phyloP scores from a whole-genome alignment of 257 asterid species.

The Solanum acaule region DNA sequence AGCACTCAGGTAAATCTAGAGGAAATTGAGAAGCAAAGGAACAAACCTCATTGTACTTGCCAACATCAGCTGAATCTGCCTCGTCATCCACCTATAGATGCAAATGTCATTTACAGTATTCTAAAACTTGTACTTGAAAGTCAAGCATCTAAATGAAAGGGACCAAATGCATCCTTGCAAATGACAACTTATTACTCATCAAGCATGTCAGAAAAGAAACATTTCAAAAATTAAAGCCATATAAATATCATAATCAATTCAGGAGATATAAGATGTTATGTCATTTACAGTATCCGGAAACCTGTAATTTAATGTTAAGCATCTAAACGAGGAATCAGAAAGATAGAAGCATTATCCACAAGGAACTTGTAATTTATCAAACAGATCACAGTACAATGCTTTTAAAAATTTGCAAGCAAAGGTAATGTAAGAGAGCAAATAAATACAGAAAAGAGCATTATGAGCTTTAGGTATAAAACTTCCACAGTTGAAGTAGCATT shows the following conservation, averaged over 20 bases:
- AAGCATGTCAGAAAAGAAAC: background rate
- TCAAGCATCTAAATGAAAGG: background rate
- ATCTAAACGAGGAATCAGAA: background rate
- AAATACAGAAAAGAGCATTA: background rate
- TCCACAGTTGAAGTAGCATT: background rate
- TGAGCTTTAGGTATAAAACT: background rate
- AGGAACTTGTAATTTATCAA: background rate
- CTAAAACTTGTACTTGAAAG: background rate
- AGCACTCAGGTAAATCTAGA: background rate
- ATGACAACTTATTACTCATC: background rate
- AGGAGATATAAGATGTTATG: background rate
- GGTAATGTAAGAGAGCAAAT: background rate
- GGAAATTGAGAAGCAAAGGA: background rate
- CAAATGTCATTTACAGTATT: background rate
- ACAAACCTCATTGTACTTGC: slow-evolving; percentile 36
- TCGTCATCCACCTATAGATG: slow-evolving; percentile 23
- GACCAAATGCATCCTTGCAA: background rate
- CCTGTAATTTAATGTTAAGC: background rate
- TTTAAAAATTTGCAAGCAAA: background rate
- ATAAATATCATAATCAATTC: background rate
- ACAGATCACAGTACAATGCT: background rate
- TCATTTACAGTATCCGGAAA: background rate
- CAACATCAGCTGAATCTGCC: slow-evolving; percentile 34
- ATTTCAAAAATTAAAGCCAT: background rate
- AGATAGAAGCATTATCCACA: background rate